Evolutionary conservation across 192 early-diverging fungal species (phyloP), one percentile per base, ranked within the genome.

Genomic region (Chytriomyces confervae): DNA sequence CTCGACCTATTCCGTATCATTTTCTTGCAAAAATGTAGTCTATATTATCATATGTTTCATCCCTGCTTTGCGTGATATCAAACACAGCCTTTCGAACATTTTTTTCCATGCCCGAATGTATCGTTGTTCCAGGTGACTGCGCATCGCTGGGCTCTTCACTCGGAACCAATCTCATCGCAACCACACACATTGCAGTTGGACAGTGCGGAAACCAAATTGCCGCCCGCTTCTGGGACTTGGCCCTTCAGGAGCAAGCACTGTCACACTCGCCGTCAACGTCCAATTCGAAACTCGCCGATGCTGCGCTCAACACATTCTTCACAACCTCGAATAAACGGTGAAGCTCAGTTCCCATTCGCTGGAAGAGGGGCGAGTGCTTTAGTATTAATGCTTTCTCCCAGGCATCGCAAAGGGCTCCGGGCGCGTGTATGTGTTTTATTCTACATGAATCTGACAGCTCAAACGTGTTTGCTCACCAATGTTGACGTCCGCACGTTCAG

Each of bases 121-220:
- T 85, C 46, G 84, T 85, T 6, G 62, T 85, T 24, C 84, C 83
- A 78, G 80, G 79, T 80, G 29, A 20, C 18, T 20, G 10, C 10
- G 3, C 45, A n/a, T 45, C 47, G 43, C 61, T 27, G 2, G 44
- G 18, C 13, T 23, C 51, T 53, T 43, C 20, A 13, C 18, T 43
- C 36, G 46, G 23, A 10, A 69, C 29, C 44, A 61, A 36, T 36
- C 36, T 36, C 72, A 50, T 36, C 18, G 16, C 27, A 63, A 46
- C 68, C 11, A 62, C 49, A 24, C 53, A 6, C 36, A 36, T 29
- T 29, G 53, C 24, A 80, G 88, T 89, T 45, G 88, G 88, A 8
- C 88, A 89, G 72, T 87, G 86, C 62, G 88, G 88, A 8, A 89
- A 87, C 69, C 88, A 88, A 83, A 90, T 90, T 73, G 86, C 84